Evolutionary conservation across 2,329 filamentous ascomycete genomes (phyloP), one percentile per base, ranked within the genome.

Genomic region (Colletotrichum eleusines): DNA sequence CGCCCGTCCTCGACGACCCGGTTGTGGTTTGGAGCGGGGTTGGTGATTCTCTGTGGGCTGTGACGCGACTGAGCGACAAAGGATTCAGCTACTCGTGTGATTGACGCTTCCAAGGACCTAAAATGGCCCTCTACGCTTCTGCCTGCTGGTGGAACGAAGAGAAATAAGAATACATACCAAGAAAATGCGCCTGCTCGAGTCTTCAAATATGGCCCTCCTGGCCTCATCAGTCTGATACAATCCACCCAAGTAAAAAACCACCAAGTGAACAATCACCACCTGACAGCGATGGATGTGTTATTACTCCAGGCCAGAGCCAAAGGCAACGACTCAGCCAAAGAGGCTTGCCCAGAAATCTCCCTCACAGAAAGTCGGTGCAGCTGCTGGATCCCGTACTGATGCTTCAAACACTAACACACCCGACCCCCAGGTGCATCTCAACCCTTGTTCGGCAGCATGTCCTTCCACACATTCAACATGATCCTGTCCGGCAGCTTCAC

Each of bases 401-500:
- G 38, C 40, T 4, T 14, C 9, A 18, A 28, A 14, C 3, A 35
- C 46, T 71, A 16, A 67, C 58, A 14, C 16, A 3, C 1, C 1
- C 26, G 12, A 4, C 1, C 1, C 16, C 8, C 14, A 71, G 68
- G 58, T 48, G 68, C 68, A 8, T 23, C 68, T 8, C 35, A 59
- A 16, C 42, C 44, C 18, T 58, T 71, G 14, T 58, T 68, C 35
- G 68, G 68, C 31, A 67, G 2, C 53, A 63, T 54, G 51, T 71
- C 73, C 3, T 73, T 74, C 12, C 61, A 72, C 46, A 64, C 65
- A 28, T 77, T 83, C 61, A 82, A 81, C 71, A 76, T 79, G 74
- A 78, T 80, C 44, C 69, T 82, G 16, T 81, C 80, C 0, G 81
- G 80, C 5, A 74, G 73, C 46, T 80, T 80, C 60, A 76, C 79